Evolutionary conservation across 2,329 filamentous ascomycete genomes (phyloP).

Genomic region (Paecilomyces niveus): DNA sequence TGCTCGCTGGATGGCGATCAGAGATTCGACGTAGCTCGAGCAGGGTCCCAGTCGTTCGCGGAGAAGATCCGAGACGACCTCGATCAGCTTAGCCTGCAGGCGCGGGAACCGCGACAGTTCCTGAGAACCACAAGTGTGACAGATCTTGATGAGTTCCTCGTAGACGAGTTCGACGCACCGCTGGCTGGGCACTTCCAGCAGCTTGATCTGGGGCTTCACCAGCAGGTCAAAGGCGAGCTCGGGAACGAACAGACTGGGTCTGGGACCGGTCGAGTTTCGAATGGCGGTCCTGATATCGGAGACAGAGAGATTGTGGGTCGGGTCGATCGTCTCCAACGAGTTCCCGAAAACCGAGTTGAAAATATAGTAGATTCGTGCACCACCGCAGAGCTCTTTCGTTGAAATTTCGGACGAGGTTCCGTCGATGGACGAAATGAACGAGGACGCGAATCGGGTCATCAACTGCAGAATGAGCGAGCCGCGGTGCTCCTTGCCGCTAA

Average conservation of each 20-base stretch:
- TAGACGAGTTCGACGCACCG: constrained; percentile 97
- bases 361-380: constrained; percentile 95
- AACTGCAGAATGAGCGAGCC: constrained; percentile 91
- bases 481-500: constrained; percentile 92
- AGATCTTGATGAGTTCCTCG: constrained; percentile 98
- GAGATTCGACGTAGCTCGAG: constrained; percentile 85
- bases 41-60: constrained; percentile 85
- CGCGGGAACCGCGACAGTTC: constrained; percentile 88
- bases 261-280: constrained; percentile 91
- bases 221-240: constrained; percentile 96
- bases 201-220: constrained; percentile 97
- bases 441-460: constrained; percentile 97
- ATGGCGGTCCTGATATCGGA: constrained; percentile 96
- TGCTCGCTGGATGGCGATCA: constrained; percentile 93
- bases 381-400: constrained; percentile 93
- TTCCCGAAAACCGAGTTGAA: constrained; percentile 99
- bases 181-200: constrained; percentile 89
- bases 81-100: constrained; percentile 92
- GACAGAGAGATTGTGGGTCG: constrained; percentile 88
- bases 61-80: constrained; percentile 92
- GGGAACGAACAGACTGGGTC: constrained; percentile 92
- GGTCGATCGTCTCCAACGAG: constrained; percentile 91
- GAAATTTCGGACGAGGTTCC: constrained; percentile 98
- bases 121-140: constrained; percentile 93
- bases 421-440: constrained; percentile 97